Evolutionary conservation across 2,329 filamentous ascomycete species (phyloP), one percentile per base, ranked within the genome.

Genomic region (Diaporthe humulicola): DNA sequence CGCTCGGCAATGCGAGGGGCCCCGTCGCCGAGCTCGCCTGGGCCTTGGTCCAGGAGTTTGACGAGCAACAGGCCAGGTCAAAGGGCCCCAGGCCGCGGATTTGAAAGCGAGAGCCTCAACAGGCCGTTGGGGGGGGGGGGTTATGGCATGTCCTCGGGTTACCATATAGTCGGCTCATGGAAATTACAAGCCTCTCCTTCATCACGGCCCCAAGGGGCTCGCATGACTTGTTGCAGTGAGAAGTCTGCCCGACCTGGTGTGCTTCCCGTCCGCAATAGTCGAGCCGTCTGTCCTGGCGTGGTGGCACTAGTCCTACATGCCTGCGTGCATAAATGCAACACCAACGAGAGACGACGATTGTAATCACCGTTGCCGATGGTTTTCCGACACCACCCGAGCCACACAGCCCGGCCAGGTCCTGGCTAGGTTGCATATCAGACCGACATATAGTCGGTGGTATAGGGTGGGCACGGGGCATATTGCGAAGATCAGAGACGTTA

Each of bases 21-120:
- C 92, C 94, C 30, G 90, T 96, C 86, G 95, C 93, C 0, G 88
- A 95, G 83, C 88, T 93, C 79, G 94, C 95, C 8, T 98, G 95
- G 95, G 87, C 89, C 74, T 84, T 95, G 79, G 92, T 96, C 74
- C 87, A 87, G 82, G 83, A 81, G 76, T 72, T 30, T 12, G 83
- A 84, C 70, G 79, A 80, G 58, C 79, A 69, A n/a, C 76, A 66
- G 74, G 76, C 75, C 14, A 79, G 77, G 30, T 36, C 50, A 8
- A 73, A 71, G 60, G 48, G 40, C 33, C 57, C 57, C 28, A 72
- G 33, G 22, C 25, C 57, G n/a, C 57, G 54, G 19, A 61, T 72
- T 4, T 72, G 64, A 45, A 25, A 64, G 40, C 45, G 22, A 36
- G 15, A 22, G 25, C 36, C n/a, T 28, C 2, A 9, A 19, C 2